phyloP scores from a whole-genome alignment of 2,329 filamentous ascomycete genomes.

The Huntiella bhutanensis region DNA sequence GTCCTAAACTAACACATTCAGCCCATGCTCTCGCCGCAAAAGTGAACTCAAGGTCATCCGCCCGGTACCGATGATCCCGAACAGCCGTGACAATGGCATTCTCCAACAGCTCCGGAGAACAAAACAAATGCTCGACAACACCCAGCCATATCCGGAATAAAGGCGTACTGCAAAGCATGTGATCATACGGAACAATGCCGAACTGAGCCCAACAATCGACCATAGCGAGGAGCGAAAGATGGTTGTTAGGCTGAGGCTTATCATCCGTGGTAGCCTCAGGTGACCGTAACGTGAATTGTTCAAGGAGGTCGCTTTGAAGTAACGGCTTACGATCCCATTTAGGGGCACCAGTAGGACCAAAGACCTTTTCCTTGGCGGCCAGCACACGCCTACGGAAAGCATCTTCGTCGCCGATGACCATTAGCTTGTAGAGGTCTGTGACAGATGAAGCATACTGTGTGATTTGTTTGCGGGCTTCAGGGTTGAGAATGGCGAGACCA shows the following conservation, averaged over 20 bases:
- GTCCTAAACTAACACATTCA: constrained; percentile 73
- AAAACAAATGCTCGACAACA: constrained; percentile 92
- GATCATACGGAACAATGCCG: constrained; percentile 88
- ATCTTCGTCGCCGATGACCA: constrained; percentile 66
- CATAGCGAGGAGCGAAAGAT: constrained; percentile 83
- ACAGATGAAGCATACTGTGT: constrained; percentile 83
- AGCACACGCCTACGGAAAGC: constrained; percentile 58
- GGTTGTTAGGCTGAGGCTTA: constrained; percentile 66
- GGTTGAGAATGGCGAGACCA: constrained; percentile 89
- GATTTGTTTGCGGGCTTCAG: constrained; percentile 79
- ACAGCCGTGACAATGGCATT: constrained; percentile 73
- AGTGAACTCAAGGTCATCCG: constrained; percentile 91
- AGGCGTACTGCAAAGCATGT: constrained; percentile 98
- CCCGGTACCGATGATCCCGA: constrained; percentile 79
- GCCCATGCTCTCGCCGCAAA: constrained; percentile 95
- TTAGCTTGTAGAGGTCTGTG: constrained; percentile 88
- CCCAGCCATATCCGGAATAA: constrained; percentile 92
- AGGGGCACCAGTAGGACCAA: constrained; percentile 47
- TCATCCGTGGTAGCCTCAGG: constrained; percentile 23
- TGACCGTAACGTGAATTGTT: constrained; percentile 63
- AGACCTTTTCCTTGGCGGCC: constrained; percentile 47
- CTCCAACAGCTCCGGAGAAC: constrained; percentile 60
- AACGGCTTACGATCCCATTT: constrained; percentile 46
- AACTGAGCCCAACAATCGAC: constrained; percentile 96
- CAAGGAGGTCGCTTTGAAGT: constrained; percentile 66